Conservation (phyloP, 257 asterid genomes). For the Solanum rostratum region DNA sequence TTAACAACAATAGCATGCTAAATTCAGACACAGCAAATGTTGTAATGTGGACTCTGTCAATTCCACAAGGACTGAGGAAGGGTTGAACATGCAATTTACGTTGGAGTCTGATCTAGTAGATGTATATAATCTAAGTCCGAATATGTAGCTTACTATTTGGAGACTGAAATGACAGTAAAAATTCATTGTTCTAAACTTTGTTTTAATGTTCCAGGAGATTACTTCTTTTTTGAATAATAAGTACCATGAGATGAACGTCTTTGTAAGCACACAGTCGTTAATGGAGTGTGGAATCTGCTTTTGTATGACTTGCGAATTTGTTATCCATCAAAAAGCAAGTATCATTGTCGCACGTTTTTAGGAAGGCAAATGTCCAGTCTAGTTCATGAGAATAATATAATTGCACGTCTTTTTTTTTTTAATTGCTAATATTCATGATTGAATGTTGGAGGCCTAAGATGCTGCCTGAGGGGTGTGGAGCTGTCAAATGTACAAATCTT, state of each 20-base stretch:
- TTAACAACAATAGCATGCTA: too few species aligned
- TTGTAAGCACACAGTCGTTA: not conserved
- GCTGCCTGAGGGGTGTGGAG: not conserved
- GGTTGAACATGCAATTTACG: too few species aligned
- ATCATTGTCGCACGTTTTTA: not conserved
- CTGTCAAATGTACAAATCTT: not conserved
- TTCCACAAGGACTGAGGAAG: too few species aligned
- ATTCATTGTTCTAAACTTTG: not conserved
- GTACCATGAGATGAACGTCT: not conserved
- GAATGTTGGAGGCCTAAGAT: too few species aligned
- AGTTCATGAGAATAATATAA: too few species aligned
- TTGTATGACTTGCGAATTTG: not conserved
- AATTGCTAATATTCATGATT: too few species aligned
- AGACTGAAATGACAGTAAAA: not conserved
- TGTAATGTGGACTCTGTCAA: too few species aligned
- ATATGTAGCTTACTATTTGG: not conserved
- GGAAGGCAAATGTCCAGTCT: too few species aligned
- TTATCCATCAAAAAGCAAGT: not conserved
- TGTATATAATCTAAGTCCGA: not conserved
- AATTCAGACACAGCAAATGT: too few species aligned
- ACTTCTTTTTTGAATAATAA: not conserved
- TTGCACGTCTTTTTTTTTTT: too few species aligned
- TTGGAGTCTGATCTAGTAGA: not conserved
- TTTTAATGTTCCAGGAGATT: not conserved
- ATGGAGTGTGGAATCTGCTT: too few species aligned